phyloP scores from a whole-genome alignment of 2,329 filamentous ascomycete genomes.

The Orbilia brochopaga region DNA sequence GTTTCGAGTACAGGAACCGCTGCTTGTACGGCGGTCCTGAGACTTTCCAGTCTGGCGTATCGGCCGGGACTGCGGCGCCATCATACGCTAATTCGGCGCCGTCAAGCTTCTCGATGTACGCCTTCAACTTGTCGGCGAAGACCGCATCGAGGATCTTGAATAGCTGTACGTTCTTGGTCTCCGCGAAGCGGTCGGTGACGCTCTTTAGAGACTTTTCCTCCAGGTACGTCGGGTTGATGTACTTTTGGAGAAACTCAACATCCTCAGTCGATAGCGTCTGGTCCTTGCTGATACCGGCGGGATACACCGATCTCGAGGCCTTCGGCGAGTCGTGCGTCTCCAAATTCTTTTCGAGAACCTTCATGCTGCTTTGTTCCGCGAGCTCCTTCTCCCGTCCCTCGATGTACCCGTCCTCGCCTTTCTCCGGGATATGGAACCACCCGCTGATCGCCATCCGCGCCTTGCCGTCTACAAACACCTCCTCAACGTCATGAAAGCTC shows the following conservation, averaged over 20 bases:
- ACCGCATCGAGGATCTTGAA: conserved; percentile 77
- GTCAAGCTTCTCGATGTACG: conserved; percentile 73
- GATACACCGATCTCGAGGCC: conserved; percentile 56
- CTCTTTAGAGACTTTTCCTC: conserved; percentile 89
- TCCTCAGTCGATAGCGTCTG: conserved; percentile 76
- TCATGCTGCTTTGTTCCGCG: conserved; percentile 85
- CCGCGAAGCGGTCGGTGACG: conserved; percentile 77
- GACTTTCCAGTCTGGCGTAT: conserved; percentile 70
- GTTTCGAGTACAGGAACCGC: conserved; percentile 80
- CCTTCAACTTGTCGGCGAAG: conserved; percentile 74
- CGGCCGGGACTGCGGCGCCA: conserved; percentile 52
- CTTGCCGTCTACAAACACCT: conserved; percentile 84
- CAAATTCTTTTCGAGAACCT: conserved; percentile 88
- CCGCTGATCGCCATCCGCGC: conserved; percentile 97
- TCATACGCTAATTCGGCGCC: conserved; percentile 56
- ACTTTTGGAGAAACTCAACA: conserved; percentile 86
- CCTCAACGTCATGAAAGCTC: conserved; percentile 98
- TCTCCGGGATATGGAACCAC: conserved; percentile 97
- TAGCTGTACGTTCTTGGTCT: conserved; percentile 82
- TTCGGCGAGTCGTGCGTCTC: conserved; percentile 83
- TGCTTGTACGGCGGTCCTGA: conserved; percentile 94
- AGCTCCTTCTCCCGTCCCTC: conserved; percentile 86
- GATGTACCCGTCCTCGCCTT: conserved; percentile 90
- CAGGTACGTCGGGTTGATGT: conserved; percentile 86
- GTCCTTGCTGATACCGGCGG: conserved; percentile 60